These are phyloP conservation scores for Monilinia fructicola DNA, from an alignment of 2,329 filamentous ascomycete genomes.

Conservation along the genomic window DNA sequence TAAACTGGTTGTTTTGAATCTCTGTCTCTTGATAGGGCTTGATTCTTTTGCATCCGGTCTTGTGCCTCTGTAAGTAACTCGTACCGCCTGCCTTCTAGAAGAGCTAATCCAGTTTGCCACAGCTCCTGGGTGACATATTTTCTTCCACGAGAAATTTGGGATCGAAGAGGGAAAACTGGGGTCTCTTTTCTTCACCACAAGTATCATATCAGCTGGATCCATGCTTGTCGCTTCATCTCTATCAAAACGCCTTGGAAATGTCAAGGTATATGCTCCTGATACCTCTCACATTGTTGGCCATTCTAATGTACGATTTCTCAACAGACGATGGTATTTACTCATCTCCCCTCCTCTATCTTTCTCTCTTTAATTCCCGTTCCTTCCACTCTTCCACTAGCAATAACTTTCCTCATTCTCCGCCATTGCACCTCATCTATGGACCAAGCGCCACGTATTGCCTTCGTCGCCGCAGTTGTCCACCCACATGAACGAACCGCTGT, in stretches of 20 bases:
- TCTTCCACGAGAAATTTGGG: slow-evolving; percentile 51
- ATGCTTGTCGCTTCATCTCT: slow-evolving; percentile 55
- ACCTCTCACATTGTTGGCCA: slow-evolving; percentile 33
- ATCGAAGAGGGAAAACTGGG: slow-evolving; percentile 53
- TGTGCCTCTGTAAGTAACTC: slow-evolving; percentile 54
- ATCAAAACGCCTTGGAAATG: slow-evolving; percentile 57
- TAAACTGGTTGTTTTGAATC: slow-evolving; percentile 53
- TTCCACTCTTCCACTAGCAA: slow-evolving; percentile 51
- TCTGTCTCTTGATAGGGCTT: slow-evolving; percentile 66
- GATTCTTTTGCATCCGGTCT: slow-evolving; percentile 72
- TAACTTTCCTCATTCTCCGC: slow-evolving; percentile 61
- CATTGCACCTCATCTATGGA: slow-evolving; percentile 68
- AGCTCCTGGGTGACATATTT: slow-evolving; percentile 61
- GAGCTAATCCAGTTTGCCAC: slow-evolving; percentile 43
- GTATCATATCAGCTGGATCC: slow-evolving; percentile 52
- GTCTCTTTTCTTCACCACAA: slow-evolving; percentile 55
- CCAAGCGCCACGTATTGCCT: slow-evolving; percentile 66
- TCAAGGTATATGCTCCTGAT: slow-evolving; percentile 51
- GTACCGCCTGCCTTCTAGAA: slow-evolving; percentile 28
- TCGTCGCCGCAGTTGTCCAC: slow-evolving; percentile 64
- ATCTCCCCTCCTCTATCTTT: slow-evolving; percentile 67
- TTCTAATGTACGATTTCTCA: neutral
- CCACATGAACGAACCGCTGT: slow-evolving; percentile 67
- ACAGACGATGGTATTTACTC: slow-evolving; percentile 73
- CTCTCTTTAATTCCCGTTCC: slow-evolving; percentile 63